These are phyloP conservation scores for Noccaea caerulescens DNA, from an alignment of 345 rosid species.

Conservation along the genomic window DNA sequence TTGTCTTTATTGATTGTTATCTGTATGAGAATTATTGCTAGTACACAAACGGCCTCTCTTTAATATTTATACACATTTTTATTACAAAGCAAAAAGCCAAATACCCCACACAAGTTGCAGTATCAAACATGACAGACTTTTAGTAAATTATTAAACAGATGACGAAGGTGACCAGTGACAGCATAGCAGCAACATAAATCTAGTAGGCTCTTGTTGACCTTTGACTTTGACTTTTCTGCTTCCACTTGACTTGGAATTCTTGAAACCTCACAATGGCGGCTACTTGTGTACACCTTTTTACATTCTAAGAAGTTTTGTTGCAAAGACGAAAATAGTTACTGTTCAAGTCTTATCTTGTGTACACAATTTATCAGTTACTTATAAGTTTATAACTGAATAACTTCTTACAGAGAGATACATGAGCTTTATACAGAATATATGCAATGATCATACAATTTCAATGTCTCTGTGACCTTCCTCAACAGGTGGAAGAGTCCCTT, in stretches of 20 bases:
- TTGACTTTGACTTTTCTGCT: constrained; percentile 27
- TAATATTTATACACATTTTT: neutral
- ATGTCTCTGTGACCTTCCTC: constrained; percentile 25
- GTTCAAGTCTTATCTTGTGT: neutral
- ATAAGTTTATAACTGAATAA: neutral
- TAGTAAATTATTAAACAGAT: constrained; percentile 2
- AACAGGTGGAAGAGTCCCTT: constrained; percentile 27
- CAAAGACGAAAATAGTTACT: neutral
- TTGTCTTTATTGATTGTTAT: neutral
- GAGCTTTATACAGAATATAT: neutral
- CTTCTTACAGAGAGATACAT: neutral
- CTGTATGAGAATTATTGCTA: constrained; percentile 4
- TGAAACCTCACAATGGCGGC: constrained; percentile 19
- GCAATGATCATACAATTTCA: constrained; percentile 13
- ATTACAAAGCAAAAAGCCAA: neutral
- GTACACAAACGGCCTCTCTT: neutral
- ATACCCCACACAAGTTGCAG: constrained; percentile 16
- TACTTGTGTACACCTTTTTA: neutral
- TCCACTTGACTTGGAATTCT: constrained; percentile 29
- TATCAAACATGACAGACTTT: constrained; percentile 6
- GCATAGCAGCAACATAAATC: neutral
- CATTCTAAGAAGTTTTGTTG: neutral
- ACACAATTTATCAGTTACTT: neutral
- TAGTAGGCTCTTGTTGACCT: constrained; percentile 37
- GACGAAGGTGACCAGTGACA: constrained; percentile 10